phyloP scores from a whole-genome alignment of 768 basidiomycete genomes.

The Termitomyces bulborhizus region DNA sequence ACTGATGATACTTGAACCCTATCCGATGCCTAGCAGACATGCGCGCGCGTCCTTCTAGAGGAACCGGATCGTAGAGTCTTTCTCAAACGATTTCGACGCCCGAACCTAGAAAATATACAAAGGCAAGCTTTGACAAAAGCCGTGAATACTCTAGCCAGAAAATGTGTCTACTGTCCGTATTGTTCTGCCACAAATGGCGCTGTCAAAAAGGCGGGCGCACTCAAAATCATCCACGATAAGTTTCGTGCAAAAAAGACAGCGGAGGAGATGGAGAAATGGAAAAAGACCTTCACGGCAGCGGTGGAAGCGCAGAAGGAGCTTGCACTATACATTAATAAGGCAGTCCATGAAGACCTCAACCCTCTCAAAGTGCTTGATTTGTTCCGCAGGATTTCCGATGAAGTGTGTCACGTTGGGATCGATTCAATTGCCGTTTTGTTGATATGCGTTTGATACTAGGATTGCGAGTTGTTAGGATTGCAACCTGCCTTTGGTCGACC shows the following conservation, averaged over 20 bases:
- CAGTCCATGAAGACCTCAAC: conserved; percentile 89
- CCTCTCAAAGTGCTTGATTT: conserved; percentile 90
- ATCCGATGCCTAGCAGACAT: conserved; percentile 47
- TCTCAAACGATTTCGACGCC: conserved; percentile 86
- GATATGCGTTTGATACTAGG: conserved; percentile 38
- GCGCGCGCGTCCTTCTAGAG: conserved; percentile 85
- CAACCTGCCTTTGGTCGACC: conserved; percentile 86
- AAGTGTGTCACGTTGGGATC: conserved; percentile 39
- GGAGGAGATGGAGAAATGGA: conserved; percentile 84
- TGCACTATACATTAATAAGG: conserved; percentile 77
- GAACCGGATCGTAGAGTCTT: conserved; percentile 80
- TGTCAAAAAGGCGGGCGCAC: conserved; percentile 91
- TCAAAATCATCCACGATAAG: conserved; percentile 98
- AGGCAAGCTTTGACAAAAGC: conserved; percentile 77
- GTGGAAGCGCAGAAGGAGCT: conserved; percentile 86
- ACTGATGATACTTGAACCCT: neutral
- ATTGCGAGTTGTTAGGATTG: conserved; percentile 91
- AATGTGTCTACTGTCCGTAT: conserved; percentile 88
- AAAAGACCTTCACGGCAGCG: conserved; percentile 73
- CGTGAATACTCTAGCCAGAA: conserved; percentile 82
- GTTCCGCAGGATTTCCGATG: conserved; percentile 88
- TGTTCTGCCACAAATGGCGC: conserved; percentile 92
- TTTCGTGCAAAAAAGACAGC: conserved; percentile 91
- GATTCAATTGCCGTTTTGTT: neutral
- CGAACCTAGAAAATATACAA: conserved; percentile 89